A percentile compares a stretch with the other conserved stretches of the same genome.
phyloP scores from a whole-genome alignment of 192 early-diverging fungal species.

The Rhizophagus sp. region DNA sequence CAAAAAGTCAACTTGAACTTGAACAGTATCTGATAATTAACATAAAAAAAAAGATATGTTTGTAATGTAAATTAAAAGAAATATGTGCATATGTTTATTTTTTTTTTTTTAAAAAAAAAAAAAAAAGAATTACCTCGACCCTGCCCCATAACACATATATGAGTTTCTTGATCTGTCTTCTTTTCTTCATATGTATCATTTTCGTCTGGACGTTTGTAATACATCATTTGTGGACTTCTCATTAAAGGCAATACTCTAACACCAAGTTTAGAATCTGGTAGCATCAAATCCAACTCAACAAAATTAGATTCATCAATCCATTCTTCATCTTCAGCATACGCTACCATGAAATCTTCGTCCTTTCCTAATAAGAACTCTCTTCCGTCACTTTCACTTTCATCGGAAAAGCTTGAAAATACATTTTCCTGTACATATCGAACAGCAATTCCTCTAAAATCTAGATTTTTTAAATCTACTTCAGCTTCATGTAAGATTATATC shows the following conservation, averaged over 20 bases:
- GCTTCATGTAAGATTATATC: slow-evolving; percentile 45
- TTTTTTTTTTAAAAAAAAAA: too few relatives aligned
- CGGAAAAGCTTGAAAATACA: neutral
- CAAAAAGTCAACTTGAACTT: slow-evolving; percentile 58
- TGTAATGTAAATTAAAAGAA: too few relatives aligned
- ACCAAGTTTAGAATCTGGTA: slow-evolving; percentile 37
- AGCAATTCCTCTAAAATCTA: slow-evolving; percentile 40
- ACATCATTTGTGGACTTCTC: slow-evolving; percentile 59
- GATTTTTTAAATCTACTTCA: slow-evolving; percentile 40
- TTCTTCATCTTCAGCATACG: slow-evolving; percentile 21
- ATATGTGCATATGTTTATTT: too few relatives aligned
- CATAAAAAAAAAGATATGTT: too few relatives aligned
- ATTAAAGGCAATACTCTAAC: slow-evolving; percentile 57
- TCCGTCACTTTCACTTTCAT: slow-evolving; percentile 19
- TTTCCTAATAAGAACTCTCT: neutral
- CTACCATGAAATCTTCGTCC: slow-evolving; percentile 32
- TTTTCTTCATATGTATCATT: slow-evolving; percentile 40
- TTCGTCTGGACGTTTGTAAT: slow-evolving; percentile 42
- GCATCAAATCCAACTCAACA: slow-evolving; percentile 42
- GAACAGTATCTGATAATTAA: slow-evolving; percentile 47
- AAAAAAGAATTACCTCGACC: slow-evolving; percentile 36
- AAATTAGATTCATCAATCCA: slow-evolving; percentile 61
- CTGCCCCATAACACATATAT: slow-evolving; percentile 44
- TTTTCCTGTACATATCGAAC: slow-evolving; percentile 22
- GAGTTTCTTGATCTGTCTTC: slow-evolving; percentile 39